Conservation (phyloP, 345 rosid genomes). For the Dovyalis caffra region DNA sequence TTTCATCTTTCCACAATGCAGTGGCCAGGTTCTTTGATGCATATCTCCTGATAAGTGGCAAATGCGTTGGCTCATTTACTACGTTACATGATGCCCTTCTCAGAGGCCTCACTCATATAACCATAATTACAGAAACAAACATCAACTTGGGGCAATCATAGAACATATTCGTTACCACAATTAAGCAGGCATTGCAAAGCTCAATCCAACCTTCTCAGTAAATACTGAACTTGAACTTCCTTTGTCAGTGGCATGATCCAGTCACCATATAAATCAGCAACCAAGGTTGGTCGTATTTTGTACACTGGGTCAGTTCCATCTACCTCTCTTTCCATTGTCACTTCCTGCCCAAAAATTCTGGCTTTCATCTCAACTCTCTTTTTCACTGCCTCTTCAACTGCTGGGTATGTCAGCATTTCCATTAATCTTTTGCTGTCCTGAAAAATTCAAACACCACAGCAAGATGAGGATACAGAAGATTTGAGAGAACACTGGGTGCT, state of each 20-base stretch:
- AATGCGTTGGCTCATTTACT: too few species aligned
- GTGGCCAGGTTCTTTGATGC: too few species aligned
- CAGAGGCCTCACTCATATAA: not conserved
- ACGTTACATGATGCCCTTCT: too few species aligned
- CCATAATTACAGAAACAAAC: not conserved
- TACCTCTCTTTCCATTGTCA: constrained; percentile 4
- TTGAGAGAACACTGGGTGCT: not conserved
- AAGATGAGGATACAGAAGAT: not conserved
- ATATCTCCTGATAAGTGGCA: too few species aligned
- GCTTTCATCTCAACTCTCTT: constrained; percentile 74
- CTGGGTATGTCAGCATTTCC: constrained; percentile 52
- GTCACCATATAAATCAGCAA: constrained; percentile 51
- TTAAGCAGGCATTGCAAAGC: not conserved
- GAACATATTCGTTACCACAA: not conserved
- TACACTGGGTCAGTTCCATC: constrained; percentile 35
- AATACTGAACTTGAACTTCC: constrained; percentile 63
- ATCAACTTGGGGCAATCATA: not conserved
- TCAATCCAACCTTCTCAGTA: constrained; percentile 59
- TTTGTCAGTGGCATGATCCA: constrained; percentile 76
- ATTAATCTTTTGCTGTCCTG: constrained; percentile 55
- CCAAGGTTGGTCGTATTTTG: constrained; percentile 55
- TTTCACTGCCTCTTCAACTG: constrained; percentile 58
- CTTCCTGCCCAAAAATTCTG: constrained; percentile 51
- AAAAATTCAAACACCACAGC: constrained; percentile 13
- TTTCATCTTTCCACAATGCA: too few species aligned